phyloP scores from a whole-genome alignment of 2,329 filamentous ascomycete species.

The Penicillium sp. region DNA sequence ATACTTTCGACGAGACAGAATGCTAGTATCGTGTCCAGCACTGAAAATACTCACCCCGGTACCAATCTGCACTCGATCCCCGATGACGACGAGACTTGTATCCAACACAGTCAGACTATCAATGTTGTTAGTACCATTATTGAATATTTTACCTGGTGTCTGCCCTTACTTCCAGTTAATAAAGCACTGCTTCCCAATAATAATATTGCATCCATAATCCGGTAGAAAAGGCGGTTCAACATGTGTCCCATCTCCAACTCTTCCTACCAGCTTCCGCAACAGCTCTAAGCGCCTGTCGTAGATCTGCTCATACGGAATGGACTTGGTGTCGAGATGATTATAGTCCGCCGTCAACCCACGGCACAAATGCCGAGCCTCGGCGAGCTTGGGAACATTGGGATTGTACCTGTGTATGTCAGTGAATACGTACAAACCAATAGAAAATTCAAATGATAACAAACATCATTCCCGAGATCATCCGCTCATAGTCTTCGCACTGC shows the following conservation, averaged over 20 bases:
- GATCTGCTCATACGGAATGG: slow-evolving; percentile 25
- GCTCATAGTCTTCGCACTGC: slow-evolving; percentile 32
- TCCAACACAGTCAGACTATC: slow-evolving; percentile 53
- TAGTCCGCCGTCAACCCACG: slow-evolving; percentile 26
- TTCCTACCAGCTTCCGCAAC: slow-evolving; percentile 26
- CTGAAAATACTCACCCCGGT: slow-evolving; percentile 50
- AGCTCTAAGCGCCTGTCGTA: slow-evolving; percentile 22
- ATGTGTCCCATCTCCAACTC: slow-evolving; percentile 27
- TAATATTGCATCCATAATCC: slow-evolving; percentile 33
- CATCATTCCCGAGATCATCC: slow-evolving; percentile 36
- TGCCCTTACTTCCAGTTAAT: slow-evolving; percentile 30
- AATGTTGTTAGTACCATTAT: too few species aligned
- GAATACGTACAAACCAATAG: not conserved
- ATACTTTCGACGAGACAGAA: slow-evolving; percentile 44
- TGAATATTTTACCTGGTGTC: too few species aligned
- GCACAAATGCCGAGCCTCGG: slow-evolving; percentile 27
- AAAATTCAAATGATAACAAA: slow-evolving; percentile 8
- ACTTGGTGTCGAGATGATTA: slow-evolving; percentile 27
- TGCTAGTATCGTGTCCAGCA: slow-evolving; percentile 49
- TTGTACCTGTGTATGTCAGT: slow-evolving; percentile 25
- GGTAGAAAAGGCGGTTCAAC: slow-evolving; percentile 30
- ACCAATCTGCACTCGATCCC: slow-evolving; percentile 50
- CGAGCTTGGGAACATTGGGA: slow-evolving; percentile 21
- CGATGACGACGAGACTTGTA: slow-evolving; percentile 50
- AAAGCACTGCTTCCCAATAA: slow-evolving; percentile 29